A percentile compares a stretch with the other conserved stretches of the same genome.
Conservation (phyloP, 108 stramenopile species). For the Skeletonema tropicum region DNA sequence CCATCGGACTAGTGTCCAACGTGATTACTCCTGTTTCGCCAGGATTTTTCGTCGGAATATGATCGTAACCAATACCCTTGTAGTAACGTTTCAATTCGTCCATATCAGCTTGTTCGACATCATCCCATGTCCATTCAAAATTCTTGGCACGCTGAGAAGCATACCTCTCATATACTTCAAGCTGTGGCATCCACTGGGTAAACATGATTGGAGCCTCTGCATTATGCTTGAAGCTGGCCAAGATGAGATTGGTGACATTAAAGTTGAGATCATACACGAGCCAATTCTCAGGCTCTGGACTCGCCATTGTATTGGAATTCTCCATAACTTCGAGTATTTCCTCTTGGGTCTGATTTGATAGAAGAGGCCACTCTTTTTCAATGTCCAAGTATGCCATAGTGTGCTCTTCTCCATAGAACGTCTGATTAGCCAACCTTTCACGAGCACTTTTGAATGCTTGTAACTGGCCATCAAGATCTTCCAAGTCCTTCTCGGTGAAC, state of each 20-base stretch:
- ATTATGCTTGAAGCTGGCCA: slow-evolving; percentile 85
- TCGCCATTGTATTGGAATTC: slow-evolving; percentile 56
- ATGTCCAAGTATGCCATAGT: slow-evolving; percentile 50
- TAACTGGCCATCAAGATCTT: slow-evolving; percentile 53
- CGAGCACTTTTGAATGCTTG: slow-evolving; percentile 52
- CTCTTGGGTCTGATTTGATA: slow-evolving; percentile 49
- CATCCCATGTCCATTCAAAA: slow-evolving; percentile 84
- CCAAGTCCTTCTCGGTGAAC: slow-evolving; percentile 66
- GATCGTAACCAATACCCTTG: slow-evolving; percentile 74
- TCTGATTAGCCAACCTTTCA: slow-evolving; percentile 54
- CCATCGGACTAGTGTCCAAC: slow-evolving; percentile 64
- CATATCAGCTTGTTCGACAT: slow-evolving; percentile 77
- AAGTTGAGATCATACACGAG: slow-evolving; percentile 83
- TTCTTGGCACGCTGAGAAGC: slow-evolving; percentile 64
- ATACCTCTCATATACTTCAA: slow-evolving; percentile 72
- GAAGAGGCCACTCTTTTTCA: slow-evolving; percentile 50
- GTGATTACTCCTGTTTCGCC: slow-evolving; percentile 76
- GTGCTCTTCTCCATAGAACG: slow-evolving; percentile 66
- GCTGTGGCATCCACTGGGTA: slow-evolving; percentile 85
- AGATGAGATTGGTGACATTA: slow-evolving; percentile 83
- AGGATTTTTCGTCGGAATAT: slow-evolving; percentile 74
- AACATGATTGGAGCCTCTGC: slow-evolving; percentile 77
- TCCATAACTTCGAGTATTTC: slow-evolving; percentile 55
- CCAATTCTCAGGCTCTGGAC: slow-evolving; percentile 60
- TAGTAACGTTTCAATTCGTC: slow-evolving; percentile 78